Evolutionary conservation across 805 yeast species (phyloP), one percentile per base, ranked within the genome.

Genomic region (Ogataea wickerhamii): DNA sequence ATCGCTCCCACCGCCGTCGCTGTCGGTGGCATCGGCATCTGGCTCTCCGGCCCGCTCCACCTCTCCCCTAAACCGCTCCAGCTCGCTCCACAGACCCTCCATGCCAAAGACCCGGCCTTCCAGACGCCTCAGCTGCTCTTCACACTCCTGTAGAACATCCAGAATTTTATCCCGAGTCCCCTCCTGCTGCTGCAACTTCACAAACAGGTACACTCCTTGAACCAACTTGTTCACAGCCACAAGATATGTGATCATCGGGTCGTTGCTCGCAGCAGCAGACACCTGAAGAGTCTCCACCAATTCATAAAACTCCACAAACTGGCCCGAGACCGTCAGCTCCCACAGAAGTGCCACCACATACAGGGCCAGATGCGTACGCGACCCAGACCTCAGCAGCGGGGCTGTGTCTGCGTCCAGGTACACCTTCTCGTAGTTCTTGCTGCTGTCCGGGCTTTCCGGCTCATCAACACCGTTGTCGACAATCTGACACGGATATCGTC

Each of bases 321-420:
- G 61, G 4, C 68, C 66, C 20, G 61, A 56, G 1, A 60, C 45
- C 16, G 73, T 44, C 18, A 68, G 53, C 19, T 61, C 55, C 78
- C 78, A 74, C 11, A 73, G 45, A 24, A 66, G 48, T 1, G 69
- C 57, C 20, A 62, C 58, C 13, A 64, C 54, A 44, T 68, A 73
- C 47, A 39, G 5, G 73, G 77, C 47, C 8, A 70, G 52, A 42
- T 65, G 63, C 2, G 64, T 57, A 27, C 52, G 54, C 14, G 74
- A 57, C 2, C 76, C 72, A 1, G 47, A 39, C 11, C 40, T 41
- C 33, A 43, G 44, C 23, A 49, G 13, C 10, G 53, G 53, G 2
- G 49, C 48, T 8, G 43, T 42, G 25, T 34, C 32, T n/a, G 35
- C 17, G 8, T 34, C 24, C 19, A 44, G 36, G 5, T 34, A 31